phyloP scores from a whole-genome alignment of 129 eudicot species.

The Mikania micrantha region DNA sequence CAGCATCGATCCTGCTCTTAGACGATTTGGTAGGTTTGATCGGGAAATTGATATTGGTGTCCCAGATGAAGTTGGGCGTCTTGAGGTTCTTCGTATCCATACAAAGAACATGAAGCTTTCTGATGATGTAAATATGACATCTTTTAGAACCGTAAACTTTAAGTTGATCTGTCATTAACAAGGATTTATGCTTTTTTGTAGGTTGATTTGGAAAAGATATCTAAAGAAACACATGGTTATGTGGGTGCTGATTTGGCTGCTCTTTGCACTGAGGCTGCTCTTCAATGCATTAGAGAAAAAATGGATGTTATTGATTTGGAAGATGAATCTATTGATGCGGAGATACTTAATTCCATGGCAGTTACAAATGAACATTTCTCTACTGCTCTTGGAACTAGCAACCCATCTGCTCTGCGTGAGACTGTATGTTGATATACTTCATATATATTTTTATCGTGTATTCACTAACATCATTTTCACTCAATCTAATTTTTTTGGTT shows the following conservation, averaged over 20 bases:
- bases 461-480: too few species aligned
- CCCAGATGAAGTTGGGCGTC: constrained; percentile 84
- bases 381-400: constrained; percentile 67
- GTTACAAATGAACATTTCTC: constrained; percentile 23
- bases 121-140: constrained; percentile 42
- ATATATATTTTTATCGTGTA: too few species aligned
- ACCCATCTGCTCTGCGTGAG: constrained; percentile 71
- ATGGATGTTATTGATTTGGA: constrained; percentile 71
- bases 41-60: constrained; percentile 80
- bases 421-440: constrained; percentile 45
- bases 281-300: constrained; percentile 76
- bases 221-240: constrained; percentile 67
- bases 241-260: constrained; percentile 80
- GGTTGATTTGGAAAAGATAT: constrained; percentile 64
- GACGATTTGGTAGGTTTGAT: constrained; percentile 80
- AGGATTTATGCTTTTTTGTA: too few species aligned
- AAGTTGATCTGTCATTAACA: too few species aligned
- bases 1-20: constrained; percentile 76
- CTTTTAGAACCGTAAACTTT: too few species aligned
- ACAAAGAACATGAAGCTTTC: constrained; percentile 79
- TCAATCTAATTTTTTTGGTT: constrained; percentile 3
- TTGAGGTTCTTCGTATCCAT: constrained; percentile 74
- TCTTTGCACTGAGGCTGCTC: constrained; percentile 81
- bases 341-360: constrained; percentile 39
- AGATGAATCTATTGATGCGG: constrained; percentile 67